Conservation (phyloP, 305 asterid genomes). For the Rubia peregrina region DNA sequence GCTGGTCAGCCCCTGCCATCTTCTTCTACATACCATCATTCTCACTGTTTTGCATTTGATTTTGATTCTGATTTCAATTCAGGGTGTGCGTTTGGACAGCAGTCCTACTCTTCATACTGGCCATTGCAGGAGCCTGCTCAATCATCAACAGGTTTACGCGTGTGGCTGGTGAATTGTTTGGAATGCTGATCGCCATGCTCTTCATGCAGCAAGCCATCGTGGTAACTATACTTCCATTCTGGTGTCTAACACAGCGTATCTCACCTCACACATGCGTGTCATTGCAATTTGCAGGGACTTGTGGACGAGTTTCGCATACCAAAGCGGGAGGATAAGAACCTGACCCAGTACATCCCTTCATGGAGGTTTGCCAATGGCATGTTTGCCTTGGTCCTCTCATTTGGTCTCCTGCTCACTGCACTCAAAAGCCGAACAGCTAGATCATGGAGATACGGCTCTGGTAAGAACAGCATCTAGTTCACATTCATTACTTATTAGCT, state of each 20-base stretch:
- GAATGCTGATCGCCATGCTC: conserved; percentile 94
- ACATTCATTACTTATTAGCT: neutral
- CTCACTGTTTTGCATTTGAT: neutral
- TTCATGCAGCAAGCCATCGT: conserved; percentile 95
- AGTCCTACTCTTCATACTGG: conserved; percentile 59
- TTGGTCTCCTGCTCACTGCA: conserved; percentile 67
- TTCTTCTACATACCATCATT: neutral
- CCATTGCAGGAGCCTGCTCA: conserved; percentile 88
- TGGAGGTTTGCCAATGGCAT: conserved; percentile 93
- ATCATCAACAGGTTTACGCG: conserved; percentile 94
- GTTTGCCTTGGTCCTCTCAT: conserved; percentile 77
- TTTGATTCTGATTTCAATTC: conserved; percentile 1
- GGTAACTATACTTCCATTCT: conserved; percentile 22
- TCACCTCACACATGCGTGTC: neutral
- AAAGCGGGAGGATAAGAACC: conserved; percentile 38
- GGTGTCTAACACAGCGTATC: neutral
- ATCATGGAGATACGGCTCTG: conserved; percentile 85
- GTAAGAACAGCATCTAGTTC: conserved; percentile 26
- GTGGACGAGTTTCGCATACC: conserved; percentile 91
- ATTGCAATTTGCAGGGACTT: conserved; percentile 44
- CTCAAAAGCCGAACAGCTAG: conserved; percentile 77
- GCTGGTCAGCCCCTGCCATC: conserved; percentile 43
- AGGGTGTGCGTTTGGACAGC: conserved; percentile 99
- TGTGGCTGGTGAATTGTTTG: conserved; percentile 85
- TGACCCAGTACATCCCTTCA: conserved; percentile 46